Conservation (phyloP, 768 basidiomycete species). For the Pisolithus sp. region DNA sequence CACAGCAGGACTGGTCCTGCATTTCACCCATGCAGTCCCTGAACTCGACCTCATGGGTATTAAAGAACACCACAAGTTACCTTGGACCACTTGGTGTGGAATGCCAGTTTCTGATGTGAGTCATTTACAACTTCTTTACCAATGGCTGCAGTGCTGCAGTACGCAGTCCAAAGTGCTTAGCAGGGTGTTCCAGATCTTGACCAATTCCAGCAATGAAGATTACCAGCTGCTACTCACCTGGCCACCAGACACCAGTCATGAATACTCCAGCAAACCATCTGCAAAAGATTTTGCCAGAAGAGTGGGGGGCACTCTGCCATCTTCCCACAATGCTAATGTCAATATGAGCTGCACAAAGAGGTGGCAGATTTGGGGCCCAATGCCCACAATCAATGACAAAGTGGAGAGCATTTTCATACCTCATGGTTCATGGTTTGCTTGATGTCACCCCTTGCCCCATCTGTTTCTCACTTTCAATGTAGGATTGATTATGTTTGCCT, state of each 20-base stretch:
- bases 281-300: conserved; percentile 48
- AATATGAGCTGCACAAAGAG: conserved; percentile 85
- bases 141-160: conserved; percentile 49
- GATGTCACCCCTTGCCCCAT: conserved; percentile 32
- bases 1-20: conserved; percentile 78
- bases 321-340: conserved; percentile 53
- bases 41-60: conserved; percentile 68
- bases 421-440: conserved; percentile 56
- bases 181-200: conserved; percentile 75
- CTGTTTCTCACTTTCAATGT: conserved; percentile 16
- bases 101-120: conserved; percentile 56
- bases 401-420: conserved; percentile 89
- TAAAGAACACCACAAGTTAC: conserved; percentile 64
- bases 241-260: conserved; percentile 55
- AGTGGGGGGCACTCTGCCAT: conserved; percentile 56
- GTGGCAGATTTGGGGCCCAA: conserved; percentile 65
- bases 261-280: conserved; percentile 36
- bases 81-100: conserved; percentile 88
- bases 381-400: conserved; percentile 53
- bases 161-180: conserved; percentile 46
- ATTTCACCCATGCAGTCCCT: conserved; percentile 80
- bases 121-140: conserved; percentile 54
- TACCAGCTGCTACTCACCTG: conserved; percentile 63
- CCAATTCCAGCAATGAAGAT: conserved; percentile 43
- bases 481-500: conserved; percentile 37